Evolutionary conservation across 2,329 filamentous ascomycete genomes (phyloP).

Genomic region (Fusarium floridanum): DNA sequence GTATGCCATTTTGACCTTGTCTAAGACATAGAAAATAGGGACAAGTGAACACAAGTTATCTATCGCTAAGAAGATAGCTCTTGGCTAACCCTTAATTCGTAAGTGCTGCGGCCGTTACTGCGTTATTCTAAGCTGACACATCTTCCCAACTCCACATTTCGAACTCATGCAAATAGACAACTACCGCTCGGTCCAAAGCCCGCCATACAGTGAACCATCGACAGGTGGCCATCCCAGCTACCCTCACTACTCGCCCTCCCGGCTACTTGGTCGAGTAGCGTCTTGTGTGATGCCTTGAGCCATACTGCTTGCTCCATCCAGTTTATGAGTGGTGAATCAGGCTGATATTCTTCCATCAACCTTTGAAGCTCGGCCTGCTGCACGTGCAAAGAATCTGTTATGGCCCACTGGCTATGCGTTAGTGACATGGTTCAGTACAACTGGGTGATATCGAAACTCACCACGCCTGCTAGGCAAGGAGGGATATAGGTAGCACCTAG

Average conservation of each 20-base stretch:
- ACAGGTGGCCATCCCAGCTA: neutral
- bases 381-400: neutral
- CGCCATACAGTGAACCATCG: neutral
- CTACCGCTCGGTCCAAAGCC: conserved; percentile 6
- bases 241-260: neutral
- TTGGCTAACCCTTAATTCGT: too few species aligned
- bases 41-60: too few species aligned
- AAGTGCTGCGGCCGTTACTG: too few species aligned
- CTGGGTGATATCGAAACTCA: neutral
- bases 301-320: conserved; percentile 14
- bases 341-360: conserved; percentile 15
- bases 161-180: neutral
- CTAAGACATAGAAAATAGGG: too few species aligned
- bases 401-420: conserved; percentile 6
- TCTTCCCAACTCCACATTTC: too few species aligned
- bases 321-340: neutral
- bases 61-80: too few species aligned
- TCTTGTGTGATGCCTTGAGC: neutral
- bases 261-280: neutral
- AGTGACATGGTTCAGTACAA: neutral
- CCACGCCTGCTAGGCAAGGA: neutral
- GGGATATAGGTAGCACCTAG: conserved; percentile 14
- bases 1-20: too few species aligned
- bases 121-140: too few species aligned
- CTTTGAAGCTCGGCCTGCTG: neutral